These are phyloP conservation scores for Cladosporium sp. DNA, from an alignment of 2,329 filamentous ascomycete species.

Conservation along the genomic window DNA sequence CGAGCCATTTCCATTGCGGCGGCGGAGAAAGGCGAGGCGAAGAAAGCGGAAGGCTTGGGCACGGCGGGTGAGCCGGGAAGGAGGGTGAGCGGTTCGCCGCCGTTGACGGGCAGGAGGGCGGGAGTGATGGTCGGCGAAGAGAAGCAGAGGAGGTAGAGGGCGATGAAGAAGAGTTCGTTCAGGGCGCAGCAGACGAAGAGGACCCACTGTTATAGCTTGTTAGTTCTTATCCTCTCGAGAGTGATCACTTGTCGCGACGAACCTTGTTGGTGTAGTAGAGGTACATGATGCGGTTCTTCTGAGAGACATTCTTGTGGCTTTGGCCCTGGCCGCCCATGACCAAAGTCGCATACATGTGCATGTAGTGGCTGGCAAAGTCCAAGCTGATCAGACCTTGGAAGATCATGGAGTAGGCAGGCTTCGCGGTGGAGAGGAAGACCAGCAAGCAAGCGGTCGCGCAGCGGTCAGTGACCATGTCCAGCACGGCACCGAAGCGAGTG, in stretches of 20 bases:
- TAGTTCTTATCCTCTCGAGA: constrained; percentile 42
- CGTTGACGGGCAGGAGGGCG: constrained; percentile 67
- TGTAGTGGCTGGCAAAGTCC: constrained; percentile 94
- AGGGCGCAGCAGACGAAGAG: constrained; percentile 86
- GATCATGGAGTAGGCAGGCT: constrained; percentile 88
- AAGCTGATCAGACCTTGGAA: constrained; percentile 93
- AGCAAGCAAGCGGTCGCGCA: constrained; percentile 95
- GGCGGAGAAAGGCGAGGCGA: constrained; percentile 87
- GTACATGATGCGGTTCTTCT: constrained; percentile 86
- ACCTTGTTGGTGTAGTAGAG: constrained; percentile 98
- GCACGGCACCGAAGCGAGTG: constrained; percentile 90
- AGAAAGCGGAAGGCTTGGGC: constrained; percentile 70
- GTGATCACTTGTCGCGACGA: constrained; percentile 63
- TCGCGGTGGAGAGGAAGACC: constrained; percentile 91
- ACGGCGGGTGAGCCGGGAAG: constrained; percentile 70
- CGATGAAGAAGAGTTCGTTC: constrained; percentile 98
- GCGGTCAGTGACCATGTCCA: constrained; percentile 98
- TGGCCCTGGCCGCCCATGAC: constrained; percentile 77
- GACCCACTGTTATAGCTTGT: constrained; percentile 69
- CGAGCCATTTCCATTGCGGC: constrained; percentile 86
- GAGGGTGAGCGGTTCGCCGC: constrained; percentile 47
- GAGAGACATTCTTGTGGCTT: constrained; percentile 93
- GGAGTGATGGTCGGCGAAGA: constrained; percentile 87
- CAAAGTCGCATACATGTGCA: constrained; percentile 97
- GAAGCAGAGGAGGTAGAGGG: constrained; percentile 95